These are phyloP conservation scores for Leccinum incarnatum DNA, from an alignment of 768 basidiomycete species.

Conservation along the genomic window DNA sequence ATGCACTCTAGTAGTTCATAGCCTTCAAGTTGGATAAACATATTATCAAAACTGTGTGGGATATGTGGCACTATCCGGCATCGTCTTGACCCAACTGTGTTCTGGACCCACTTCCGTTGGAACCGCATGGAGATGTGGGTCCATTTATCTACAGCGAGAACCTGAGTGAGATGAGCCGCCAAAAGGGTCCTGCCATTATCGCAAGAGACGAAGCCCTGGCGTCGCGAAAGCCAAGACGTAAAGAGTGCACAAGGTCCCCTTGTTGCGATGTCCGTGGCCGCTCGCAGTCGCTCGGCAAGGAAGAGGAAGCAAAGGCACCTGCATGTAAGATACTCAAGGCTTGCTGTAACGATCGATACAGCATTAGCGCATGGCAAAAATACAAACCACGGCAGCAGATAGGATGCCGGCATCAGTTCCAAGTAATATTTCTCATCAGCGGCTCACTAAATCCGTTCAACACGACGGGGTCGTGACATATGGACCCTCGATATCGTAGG, in stretches of 20 bases:
- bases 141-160: not conserved
- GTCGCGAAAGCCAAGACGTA: not conserved
- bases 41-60: not conserved
- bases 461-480: not conserved
- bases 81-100: not conserved
- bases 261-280: not conserved
- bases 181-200: not conserved
- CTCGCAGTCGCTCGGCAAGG: not conserved
- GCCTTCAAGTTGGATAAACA: not conserved
- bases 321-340: not conserved
- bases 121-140: not conserved
- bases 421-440: not conserved
- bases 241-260: not conserved
- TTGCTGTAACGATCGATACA: not conserved
- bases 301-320: not conserved
- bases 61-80: not conserved
- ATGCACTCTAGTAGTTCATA: not conserved
- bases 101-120: not conserved
- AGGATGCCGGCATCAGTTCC: constrained; percentile 12
- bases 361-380: not conserved
- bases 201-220: not conserved
- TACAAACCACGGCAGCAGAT: constrained; percentile 1
- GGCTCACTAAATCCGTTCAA: not conserved
- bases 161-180: not conserved
- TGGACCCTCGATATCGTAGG: not conserved